phyloP scores from a whole-genome alignment of 257 asterid genomes.

The Ajuga chamaepitys region DNA sequence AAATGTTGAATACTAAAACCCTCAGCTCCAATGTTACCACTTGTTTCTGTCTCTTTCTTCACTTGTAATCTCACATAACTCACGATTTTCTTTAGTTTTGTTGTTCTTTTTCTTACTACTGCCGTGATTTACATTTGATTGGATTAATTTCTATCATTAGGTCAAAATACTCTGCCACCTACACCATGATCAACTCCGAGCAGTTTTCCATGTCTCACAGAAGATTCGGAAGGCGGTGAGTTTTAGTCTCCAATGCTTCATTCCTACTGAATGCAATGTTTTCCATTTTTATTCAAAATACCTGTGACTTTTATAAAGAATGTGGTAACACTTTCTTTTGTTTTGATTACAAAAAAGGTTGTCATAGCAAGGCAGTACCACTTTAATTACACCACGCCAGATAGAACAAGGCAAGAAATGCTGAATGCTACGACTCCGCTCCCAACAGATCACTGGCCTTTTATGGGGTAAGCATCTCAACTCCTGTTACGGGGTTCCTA shows the following conservation, averaged over 20 bases:
- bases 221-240: slow-evolving; percentile 89
- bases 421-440: slow-evolving; percentile 74
- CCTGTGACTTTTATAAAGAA: no score
- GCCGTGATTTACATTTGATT: slow-evolving; percentile 6
- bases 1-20: no score
- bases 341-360: slow-evolving; percentile 39
- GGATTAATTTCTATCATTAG: slow-evolving; percentile 16
- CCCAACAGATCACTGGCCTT: slow-evolving; percentile 85
- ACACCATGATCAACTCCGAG: slow-evolving; percentile 88
- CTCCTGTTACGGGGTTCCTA: neutral
- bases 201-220: slow-evolving; percentile 91
- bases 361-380: slow-evolving; percentile 73
- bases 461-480: slow-evolving; percentile 39
- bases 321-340: no score
- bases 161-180: slow-evolving; percentile 86
- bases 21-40: neutral
- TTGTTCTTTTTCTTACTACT: neutral
- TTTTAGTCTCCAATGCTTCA: slow-evolving; percentile 1
- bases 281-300: no score
- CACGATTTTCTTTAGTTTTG: no score
- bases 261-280: neutral
- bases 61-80: no score
- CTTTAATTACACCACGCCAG: slow-evolving; percentile 92
- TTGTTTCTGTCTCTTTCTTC: neutral
- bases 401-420: slow-evolving; percentile 84